Evolutionary conservation across 441 rosid genomes (phyloP).

Genomic region (Populus hybrid): DNA sequence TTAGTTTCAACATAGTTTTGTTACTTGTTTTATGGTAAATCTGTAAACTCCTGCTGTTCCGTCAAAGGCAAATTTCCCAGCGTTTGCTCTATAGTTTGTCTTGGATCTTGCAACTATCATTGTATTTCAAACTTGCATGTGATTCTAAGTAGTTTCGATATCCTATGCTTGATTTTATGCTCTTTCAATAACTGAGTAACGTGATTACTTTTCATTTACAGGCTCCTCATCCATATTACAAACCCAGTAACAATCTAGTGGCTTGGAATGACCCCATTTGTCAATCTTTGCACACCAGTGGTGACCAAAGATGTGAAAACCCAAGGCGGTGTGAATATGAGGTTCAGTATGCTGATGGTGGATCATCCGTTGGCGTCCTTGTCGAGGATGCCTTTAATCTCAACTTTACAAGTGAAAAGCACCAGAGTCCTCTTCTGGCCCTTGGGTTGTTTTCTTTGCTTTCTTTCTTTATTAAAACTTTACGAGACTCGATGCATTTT

Average conservation of each 20-base stretch:
- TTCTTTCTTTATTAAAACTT: neutral
- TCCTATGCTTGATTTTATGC: neutral
- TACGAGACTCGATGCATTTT: neutral
- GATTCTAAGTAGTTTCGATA: neutral
- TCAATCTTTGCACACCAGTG: slow-evolving; percentile 51
- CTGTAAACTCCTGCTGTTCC: neutral
- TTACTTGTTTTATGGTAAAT: neutral
- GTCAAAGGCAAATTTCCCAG: neutral
- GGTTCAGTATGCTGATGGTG: slow-evolving; percentile 88
- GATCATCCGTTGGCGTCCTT: slow-evolving; percentile 86
- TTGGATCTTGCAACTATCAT: neutral
- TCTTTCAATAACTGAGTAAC: neutral
- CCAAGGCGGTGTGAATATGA: slow-evolving; percentile 73
- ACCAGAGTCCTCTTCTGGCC: slow-evolving; percentile 64
- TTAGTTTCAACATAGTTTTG: neutral
- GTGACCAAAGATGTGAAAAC: slow-evolving; percentile 44
- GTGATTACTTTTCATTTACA: slow-evolving; percentile 23
- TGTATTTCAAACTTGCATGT: neutral
- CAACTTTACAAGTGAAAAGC: slow-evolving; percentile 55
- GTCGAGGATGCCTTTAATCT: slow-evolving; percentile 69
- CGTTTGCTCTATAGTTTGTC: too few relatives aligned
- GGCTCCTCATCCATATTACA: slow-evolving; percentile 87
- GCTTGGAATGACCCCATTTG: slow-evolving; percentile 72
- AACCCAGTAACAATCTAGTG: slow-evolving; percentile 68
- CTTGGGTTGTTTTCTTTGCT: slow-evolving; percentile 53